A percentile compares a stretch with the other conserved stretches of the same genome.
Conservation (phyloP, 768 basidiomycete genomes). For the Psilocybe cyanescens region DNA sequence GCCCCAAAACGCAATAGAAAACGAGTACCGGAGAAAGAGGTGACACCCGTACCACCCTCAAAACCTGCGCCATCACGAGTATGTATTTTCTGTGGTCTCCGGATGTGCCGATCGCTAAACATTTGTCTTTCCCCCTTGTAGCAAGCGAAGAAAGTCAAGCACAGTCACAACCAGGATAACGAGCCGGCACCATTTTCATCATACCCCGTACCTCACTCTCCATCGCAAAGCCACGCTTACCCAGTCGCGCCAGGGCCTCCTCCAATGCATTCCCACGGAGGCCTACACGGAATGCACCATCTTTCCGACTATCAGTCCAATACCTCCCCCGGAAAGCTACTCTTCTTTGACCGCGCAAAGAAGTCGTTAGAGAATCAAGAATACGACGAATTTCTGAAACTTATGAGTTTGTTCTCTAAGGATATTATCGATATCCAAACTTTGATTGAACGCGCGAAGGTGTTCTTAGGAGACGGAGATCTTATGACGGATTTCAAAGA, state of each 20-base stretch:
- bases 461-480: conserved; percentile 83
- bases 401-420: conserved; percentile 87
- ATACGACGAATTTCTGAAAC: conserved; percentile 94
- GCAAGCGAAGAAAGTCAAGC: conserved; percentile 68
- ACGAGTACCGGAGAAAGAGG: conserved; percentile 70
- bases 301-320: conserved; percentile 33
- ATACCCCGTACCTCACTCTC: conserved; percentile 47
- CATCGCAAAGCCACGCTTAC: conserved; percentile 16
- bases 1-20: conserved; percentile 56
- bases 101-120: background rate
- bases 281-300: conserved; percentile 26
- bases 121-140: conserved; percentile 12
- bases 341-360: conserved; percentile 95
- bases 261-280: conserved; percentile 32
- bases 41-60: conserved; percentile 57
- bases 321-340: conserved; percentile 70
- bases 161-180: conserved; percentile 61
- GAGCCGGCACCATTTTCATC: conserved; percentile 59
- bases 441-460: conserved; percentile 78
- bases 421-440: conserved; percentile 89
- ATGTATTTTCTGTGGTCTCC: conserved; percentile 13
- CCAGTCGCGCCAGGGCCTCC: conserved; percentile 26
- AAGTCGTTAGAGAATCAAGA: conserved; percentile 75
- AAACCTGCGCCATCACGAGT: conserved; percentile 47
- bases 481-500: conserved; percentile 86